Evolutionary conservation across 2,329 filamentous ascomycete species (phyloP), one percentile per base, ranked within the genome.

Genomic region (Ophiocordyceps australis): DNA sequence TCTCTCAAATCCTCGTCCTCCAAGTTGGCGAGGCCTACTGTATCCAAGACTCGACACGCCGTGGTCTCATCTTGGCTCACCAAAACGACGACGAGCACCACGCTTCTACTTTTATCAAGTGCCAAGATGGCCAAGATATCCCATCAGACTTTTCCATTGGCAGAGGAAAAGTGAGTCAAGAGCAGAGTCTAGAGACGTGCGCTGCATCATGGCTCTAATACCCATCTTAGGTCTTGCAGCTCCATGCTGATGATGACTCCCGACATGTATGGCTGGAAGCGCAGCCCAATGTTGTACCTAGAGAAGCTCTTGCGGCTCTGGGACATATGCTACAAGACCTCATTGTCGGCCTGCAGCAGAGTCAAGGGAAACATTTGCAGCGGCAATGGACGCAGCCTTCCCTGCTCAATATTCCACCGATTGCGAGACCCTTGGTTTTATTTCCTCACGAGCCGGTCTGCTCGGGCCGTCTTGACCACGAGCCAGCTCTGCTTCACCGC

Each of bases 131-230:
- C 18, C 23, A 25, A 4, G 23, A 25, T 25, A 21, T 31, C 7
- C 19, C 27, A n/a, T 31, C 29, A 4, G 31, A 33, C 22, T 31
- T 33, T 20, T 33, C 27, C n/a, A 28, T 33, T 27, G 29, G 29
- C 13, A 15, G 20, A 24, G n/a, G 24, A 23, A 29, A 26, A 23
- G 27, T 29, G 19, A 24, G 22, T n/a, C 12, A 17, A n/a, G 5
- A 20, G 19, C 9, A 10, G 19, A 20, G 12, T 5, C 5, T 9
- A 5, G 9, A 20, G 9, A 9, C 10, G 19, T 20, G 19, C 12
- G 12, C 9, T n/a, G 19, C 9, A 10, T 9, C 12, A 17, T 15
- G 6, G 22, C 4, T 14, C 16, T 17, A 8, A 26, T 13, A 20
- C 17, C 13, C 15, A 21, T 7, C 23, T 20, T 14, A 21, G 19